Evolutionary conservation across 441 rosid species (phyloP).

Genomic region (Populus trichocarpa): DNA sequence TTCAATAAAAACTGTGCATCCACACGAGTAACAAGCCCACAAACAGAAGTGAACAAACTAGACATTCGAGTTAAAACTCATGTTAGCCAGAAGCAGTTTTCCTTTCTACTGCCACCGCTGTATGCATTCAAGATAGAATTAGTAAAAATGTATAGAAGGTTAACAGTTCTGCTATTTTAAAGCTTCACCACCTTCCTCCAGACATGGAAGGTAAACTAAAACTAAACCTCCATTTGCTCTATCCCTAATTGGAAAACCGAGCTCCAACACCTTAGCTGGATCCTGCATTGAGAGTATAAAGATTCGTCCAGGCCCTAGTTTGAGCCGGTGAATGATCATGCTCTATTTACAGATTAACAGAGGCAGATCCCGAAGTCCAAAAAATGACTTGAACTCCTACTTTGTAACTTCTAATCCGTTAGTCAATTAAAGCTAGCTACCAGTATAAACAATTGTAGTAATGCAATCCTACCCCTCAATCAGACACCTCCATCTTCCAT

Average conservation of each 20-base stretch:
- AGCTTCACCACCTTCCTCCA: conserved; percentile 38
- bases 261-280: conserved; percentile 63
- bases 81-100: conserved; percentile 31
- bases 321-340: conserved; percentile 44
- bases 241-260: conserved; percentile 54
- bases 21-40: conserved; percentile 25
- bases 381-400: conserved; percentile 33
- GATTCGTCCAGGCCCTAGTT: conserved; percentile 31
- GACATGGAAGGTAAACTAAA: conserved; percentile 48
- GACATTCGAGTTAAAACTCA: conserved; percentile 15
- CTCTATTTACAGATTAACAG: conserved; percentile 68
- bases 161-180: conserved; percentile 23
- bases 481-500: conserved; percentile 53
- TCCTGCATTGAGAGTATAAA: conserved; percentile 47
- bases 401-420: conserved; percentile 38
- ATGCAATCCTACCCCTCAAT: conserved; percentile 27
- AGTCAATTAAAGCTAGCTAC: conserved; percentile 36
- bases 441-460: conserved; percentile 47
- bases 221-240: conserved; percentile 60
- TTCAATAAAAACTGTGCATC: conserved; percentile 20
- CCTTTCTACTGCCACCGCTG: conserved; percentile 31
- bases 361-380: conserved; percentile 44
- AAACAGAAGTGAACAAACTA: conserved; percentile 27
- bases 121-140: conserved; percentile 24
- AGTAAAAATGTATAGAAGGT: conserved; percentile 19